Percentiles rank a stretch among this genome's conserved stretches.
Conservation (phyloP, 345 rosid species). For the Sonneratia caseolaris region DNA sequence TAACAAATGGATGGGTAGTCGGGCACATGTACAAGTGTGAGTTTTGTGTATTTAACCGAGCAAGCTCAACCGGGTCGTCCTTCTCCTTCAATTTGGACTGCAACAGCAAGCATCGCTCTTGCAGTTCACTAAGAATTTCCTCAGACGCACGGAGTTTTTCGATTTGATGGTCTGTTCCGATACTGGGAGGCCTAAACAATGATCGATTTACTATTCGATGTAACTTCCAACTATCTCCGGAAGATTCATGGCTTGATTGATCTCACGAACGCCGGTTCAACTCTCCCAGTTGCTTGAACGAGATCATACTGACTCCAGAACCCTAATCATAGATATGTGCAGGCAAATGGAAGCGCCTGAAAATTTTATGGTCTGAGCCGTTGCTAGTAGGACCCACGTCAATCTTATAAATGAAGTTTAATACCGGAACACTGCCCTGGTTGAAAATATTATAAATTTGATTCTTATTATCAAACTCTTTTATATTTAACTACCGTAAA, state of each 20-base stretch:
- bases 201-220: constrained; percentile 53
- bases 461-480: too few species aligned
- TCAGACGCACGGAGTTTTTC: constrained; percentile 46
- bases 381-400: too few species aligned
- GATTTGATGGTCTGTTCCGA: constrained; percentile 35
- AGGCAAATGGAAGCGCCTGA: too few species aligned
- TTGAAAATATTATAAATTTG: too few species aligned
- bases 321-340: too few species aligned
- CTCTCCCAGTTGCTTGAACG: too few species aligned
- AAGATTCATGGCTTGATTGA: constrained; percentile 21
- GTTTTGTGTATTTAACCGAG: constrained; percentile 33
- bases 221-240: constrained; percentile 43
- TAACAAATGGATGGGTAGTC: neutral
- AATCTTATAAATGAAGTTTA: too few species aligned
- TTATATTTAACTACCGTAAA: too few species aligned
- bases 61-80: constrained; percentile 38
- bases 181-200: constrained; percentile 49
- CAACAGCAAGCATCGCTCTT: constrained; percentile 29
- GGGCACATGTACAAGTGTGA: neutral
- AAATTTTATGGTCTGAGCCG: too few species aligned
- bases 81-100: constrained; percentile 42
- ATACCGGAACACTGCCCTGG: too few species aligned
- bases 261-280: too few species aligned
- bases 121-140: constrained; percentile 45
- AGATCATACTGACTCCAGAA: too few species aligned